Evolutionary conservation across 805 yeast genomes (phyloP).

Genomic region (Schwanniomyces pseudopolymorphus): DNA sequence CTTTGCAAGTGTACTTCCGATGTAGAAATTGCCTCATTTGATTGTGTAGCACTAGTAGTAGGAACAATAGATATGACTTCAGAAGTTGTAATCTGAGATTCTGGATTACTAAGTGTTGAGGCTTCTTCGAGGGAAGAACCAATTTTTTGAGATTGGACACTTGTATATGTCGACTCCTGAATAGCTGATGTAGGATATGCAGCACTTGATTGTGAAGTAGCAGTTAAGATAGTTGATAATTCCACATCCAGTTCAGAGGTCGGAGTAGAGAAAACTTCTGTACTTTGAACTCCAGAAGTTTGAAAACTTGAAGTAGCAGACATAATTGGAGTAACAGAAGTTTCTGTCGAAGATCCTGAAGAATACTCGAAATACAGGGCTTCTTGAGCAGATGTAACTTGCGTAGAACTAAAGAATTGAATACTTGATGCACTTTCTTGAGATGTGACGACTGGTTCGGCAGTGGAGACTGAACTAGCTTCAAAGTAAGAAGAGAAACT

Average conservation of each 20-base stretch:
- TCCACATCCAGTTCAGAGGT: not conserved
- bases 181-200: not conserved
- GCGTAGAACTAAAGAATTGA: not conserved
- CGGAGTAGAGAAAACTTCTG: not conserved
- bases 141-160: not conserved
- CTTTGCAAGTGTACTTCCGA: not conserved
- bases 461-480: not conserved
- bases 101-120: too few relatives aligned
- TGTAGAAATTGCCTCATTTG: not conserved
- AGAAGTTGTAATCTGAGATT: not conserved
- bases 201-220: not conserved
- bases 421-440: not conserved
- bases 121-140: too few relatives aligned
- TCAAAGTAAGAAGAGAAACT: too few relatives aligned
- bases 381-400: not conserved
- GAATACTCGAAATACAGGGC: not conserved
- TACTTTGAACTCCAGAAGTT: not conserved
- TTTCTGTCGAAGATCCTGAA: not conserved
- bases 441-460: not conserved
- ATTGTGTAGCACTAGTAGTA: not conserved
- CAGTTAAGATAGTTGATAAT: not conserved
- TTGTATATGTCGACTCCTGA: not conserved
- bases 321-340: too few relatives aligned
- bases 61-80: not conserved
- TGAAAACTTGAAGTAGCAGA: not conserved